These are phyloP conservation scores for Salix koriyanagi DNA, from an alignment of 345 rosid species.

Conservation along the genomic window DNA sequence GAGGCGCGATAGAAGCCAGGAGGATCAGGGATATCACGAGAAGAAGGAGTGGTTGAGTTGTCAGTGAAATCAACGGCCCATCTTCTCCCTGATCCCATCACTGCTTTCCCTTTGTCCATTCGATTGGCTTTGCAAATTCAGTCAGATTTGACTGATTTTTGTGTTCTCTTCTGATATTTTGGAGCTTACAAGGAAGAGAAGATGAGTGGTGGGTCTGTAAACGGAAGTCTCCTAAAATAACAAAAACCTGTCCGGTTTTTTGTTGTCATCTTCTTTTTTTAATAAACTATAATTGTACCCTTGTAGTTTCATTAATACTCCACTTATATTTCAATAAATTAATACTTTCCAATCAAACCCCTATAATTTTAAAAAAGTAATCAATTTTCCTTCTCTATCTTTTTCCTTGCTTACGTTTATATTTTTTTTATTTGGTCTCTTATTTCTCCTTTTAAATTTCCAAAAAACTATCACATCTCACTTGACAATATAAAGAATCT, in stretches of 20 bases:
- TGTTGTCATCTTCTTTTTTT: too few species aligned
- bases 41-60: slow-evolving; percentile 63
- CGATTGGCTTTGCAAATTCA: not conserved
- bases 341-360: not conserved
- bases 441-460: too few species aligned
- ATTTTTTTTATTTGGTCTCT: too few species aligned
- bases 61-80: slow-evolving; percentile 98
- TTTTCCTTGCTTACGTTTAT: too few species aligned
- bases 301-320: not conserved
- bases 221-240: not conserved
- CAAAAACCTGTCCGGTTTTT: not conserved
- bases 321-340: not conserved
- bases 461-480: too few species aligned
- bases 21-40: slow-evolving; percentile 91
- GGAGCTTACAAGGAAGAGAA: not conserved
- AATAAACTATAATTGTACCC: not conserved
- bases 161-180: not conserved
- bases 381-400: not conserved
- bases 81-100: slow-evolving; percentile 89
- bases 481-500: too few species aligned
- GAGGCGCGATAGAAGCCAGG: slow-evolving; percentile 89
- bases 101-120: slow-evolving; percentile 98
- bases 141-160: not conserved
- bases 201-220: not conserved
- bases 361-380: not conserved